Evolutionary conservation across 805 yeast genomes (phyloP).

Genomic region (Ogataea parapolymorpha): DNA sequence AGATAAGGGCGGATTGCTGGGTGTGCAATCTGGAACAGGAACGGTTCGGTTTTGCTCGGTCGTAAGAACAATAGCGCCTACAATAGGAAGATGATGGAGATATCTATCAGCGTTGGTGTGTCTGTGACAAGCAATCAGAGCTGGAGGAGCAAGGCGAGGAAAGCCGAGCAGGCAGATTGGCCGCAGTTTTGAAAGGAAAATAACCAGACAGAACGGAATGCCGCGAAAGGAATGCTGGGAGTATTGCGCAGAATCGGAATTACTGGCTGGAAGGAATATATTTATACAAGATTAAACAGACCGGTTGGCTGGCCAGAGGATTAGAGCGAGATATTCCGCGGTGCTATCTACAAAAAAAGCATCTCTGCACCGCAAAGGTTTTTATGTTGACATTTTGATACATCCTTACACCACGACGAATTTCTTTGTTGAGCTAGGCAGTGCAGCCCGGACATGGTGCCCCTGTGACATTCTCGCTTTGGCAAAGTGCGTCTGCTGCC

Average conservation of each 20-base stretch:
- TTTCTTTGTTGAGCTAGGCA: too few relatives aligned
- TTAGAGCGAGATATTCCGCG: too few relatives aligned
- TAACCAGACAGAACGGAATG: too few relatives aligned
- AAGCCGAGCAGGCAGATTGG: background rate
- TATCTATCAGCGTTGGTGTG: background rate
- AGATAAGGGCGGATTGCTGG: constrained; percentile 6
- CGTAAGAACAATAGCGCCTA: background rate
- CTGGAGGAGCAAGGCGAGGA: background rate
- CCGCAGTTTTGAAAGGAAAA: background rate
- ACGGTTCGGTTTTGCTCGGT: constrained; percentile 7
- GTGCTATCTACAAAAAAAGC: too few relatives aligned
- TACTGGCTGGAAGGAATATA: too few relatives aligned
- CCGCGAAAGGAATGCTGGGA: too few relatives aligned
- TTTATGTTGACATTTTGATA: too few relatives aligned
- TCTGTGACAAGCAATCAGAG: background rate
- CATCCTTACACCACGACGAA: background rate
- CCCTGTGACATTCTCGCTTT: background rate
- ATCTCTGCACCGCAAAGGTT: too few relatives aligned
- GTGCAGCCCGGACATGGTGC: background rate
- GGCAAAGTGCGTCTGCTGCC: background rate
- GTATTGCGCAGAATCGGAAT: too few relatives aligned
- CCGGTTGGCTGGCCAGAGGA: too few relatives aligned
- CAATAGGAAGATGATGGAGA: background rate
- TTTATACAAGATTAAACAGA: too few relatives aligned
- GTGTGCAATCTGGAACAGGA: constrained; percentile 1